phyloP scores from a whole-genome alignment of 441 rosid species.

The Syzygium malaccense region DNA sequence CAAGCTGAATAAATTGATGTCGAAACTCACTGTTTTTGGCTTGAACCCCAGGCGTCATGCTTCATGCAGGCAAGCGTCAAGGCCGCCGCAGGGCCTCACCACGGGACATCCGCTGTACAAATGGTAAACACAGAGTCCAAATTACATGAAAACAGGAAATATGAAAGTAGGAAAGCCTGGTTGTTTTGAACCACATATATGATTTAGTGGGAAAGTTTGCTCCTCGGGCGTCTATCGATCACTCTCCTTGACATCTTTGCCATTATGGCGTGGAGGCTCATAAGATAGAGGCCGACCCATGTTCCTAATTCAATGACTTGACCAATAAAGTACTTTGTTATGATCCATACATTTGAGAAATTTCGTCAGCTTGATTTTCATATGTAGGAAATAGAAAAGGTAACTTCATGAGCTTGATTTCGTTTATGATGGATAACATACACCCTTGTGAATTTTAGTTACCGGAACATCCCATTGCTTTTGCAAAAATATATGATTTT shows the following conservation, averaged over 20 bases:
- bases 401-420: background rate
- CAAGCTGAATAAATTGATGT: accelerated
- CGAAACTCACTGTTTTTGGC: background rate
- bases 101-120: background rate
- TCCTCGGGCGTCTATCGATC: background rate
- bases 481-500: background rate
- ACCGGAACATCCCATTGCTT: background rate
- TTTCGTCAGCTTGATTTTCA: background rate
- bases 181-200: background rate
- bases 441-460: background rate
- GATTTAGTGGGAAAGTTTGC: background rate
- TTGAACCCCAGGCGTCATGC: background rate
- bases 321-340: background rate
- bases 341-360: background rate
- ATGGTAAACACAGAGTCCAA: background rate
- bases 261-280: background rate
- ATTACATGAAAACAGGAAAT: background rate
- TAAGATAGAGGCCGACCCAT: background rate
- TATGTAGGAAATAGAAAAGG: accelerated
- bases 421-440: background rate
- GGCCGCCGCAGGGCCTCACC: background rate
- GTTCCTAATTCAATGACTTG: background rate
- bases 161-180: background rate
- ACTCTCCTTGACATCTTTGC: background rate
- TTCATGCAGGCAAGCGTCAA: background rate